A percentile compares a stretch with the other conserved stretches of the same genome.
Conservation (phyloP, 176 grass and related monocot genomes). For the Dactylis glomerata region DNA sequence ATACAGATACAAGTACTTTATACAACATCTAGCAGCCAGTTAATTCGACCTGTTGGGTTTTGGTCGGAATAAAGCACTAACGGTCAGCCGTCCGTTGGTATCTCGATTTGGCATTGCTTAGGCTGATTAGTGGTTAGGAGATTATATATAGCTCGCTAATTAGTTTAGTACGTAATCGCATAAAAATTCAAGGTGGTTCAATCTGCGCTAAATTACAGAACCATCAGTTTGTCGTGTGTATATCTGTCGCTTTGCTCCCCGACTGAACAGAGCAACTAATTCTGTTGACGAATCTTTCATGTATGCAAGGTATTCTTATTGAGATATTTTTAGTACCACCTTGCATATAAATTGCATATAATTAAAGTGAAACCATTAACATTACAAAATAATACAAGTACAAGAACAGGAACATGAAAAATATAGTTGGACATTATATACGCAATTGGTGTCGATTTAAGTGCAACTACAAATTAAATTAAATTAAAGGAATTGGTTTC, state of each 20-base stretch:
- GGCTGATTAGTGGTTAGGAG: neutral
- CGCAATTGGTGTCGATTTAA: too few species aligned
- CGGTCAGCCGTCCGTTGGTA: neutral
- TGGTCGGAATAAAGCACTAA: conserved; percentile 11
- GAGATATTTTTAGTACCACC: neutral
- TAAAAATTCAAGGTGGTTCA: neutral
- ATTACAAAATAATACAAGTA: neutral
- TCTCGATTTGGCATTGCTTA: neutral
- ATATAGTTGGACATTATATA: neutral
- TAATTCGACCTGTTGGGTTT: neutral
- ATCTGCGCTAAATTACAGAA: neutral
- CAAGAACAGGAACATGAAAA: neutral
- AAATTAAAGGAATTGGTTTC: too few species aligned
- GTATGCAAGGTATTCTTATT: too few species aligned
- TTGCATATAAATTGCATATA: neutral
- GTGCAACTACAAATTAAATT: too few species aligned
- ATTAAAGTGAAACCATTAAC: neutral
- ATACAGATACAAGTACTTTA: neutral
- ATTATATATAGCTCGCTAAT: neutral
- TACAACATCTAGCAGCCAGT: neutral
- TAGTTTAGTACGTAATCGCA: neutral
- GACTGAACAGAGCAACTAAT: neutral
- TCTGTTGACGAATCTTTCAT: neutral
- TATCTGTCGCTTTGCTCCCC: neutral
- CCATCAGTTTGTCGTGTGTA: neutral